Conservation (phyloP, 2,329 filamentous ascomycete species). For the Lasiodiplodia hormozganensis region DNA sequence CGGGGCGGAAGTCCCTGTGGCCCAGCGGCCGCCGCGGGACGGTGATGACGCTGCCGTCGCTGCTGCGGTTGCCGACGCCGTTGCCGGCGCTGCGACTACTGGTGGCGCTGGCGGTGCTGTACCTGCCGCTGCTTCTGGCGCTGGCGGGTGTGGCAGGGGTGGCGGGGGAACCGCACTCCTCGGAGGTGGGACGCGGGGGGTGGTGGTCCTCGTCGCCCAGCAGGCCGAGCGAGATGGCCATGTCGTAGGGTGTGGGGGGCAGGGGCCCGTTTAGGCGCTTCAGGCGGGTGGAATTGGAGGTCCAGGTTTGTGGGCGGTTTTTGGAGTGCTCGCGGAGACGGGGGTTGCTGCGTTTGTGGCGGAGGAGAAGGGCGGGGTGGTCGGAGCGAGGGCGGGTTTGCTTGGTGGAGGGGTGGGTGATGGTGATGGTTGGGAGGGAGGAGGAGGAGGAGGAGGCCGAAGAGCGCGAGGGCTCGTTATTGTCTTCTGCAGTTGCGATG, state of each 20-base stretch:
- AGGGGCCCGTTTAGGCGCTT: not conserved
- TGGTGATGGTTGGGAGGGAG: not conserved
- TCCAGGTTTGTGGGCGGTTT: not conserved
- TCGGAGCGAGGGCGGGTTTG: not conserved
- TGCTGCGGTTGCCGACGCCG: not conserved
- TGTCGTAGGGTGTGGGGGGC: slow-evolving; percentile 10
- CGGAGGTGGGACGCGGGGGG: too few species aligned
- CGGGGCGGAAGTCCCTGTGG: not conserved
- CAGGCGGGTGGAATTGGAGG: not conserved
- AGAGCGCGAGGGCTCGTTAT: not conserved
- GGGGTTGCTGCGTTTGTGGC: not conserved
- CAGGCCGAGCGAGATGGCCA: not conserved
- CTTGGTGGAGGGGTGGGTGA: not conserved
- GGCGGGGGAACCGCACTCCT: too few species aligned
- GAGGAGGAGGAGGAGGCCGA: not conserved
- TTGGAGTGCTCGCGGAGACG: not conserved
- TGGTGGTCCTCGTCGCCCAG: not conserved
- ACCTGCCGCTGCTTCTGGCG: too few species aligned
- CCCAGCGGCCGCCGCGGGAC: slow-evolving; percentile 5
- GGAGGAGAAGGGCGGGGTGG: not conserved
- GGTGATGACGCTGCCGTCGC: not conserved
- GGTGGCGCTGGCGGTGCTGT: too few species aligned
- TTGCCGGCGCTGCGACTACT: not conserved
- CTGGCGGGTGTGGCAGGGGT: too few species aligned
- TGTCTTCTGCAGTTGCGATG: not conserved